Conservation (phyloP, 2,329 filamentous ascomycete genomes). For the Mycosphaerella arachidis region DNA sequence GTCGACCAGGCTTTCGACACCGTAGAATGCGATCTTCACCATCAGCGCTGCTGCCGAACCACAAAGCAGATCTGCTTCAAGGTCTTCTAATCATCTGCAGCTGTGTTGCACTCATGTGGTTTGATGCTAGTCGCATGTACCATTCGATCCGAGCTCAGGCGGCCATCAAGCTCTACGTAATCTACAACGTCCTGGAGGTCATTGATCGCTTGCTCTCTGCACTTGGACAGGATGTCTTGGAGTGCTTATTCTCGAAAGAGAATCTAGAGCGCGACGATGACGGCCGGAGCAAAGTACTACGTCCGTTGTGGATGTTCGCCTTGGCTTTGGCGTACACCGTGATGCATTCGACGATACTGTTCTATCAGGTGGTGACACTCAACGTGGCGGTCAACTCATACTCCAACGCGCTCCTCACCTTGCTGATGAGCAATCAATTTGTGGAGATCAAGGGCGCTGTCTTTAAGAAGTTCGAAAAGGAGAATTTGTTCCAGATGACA, state of each 20-base stretch:
- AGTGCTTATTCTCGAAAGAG: conserved; percentile 91
- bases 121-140: conserved; percentile 97
- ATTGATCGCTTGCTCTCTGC: conserved; percentile 86
- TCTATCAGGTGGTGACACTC: conserved; percentile 95
- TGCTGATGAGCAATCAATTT: conserved; percentile 95
- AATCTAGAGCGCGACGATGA: conserved; percentile 82
- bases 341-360: conserved; percentile 78
- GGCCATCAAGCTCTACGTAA: conserved; percentile 96
- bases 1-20: conserved; percentile 48
- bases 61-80: conserved; percentile 93
- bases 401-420: conserved; percentile 86
- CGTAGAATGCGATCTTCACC: conserved; percentile 77
- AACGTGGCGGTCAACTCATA: conserved; percentile 99
- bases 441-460: conserved; percentile 98
- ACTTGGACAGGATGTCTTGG: conserved; percentile 89
- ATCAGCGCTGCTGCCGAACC: conserved; percentile 76
- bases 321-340: conserved; percentile 85
- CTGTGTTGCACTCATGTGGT: conserved; percentile 76
- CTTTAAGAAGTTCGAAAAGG: conserved; percentile 98
- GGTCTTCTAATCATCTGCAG: conserved; percentile 83
- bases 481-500: conserved; percentile 92
- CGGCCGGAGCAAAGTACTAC: conserved; percentile 82
- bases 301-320: conserved; percentile 87
- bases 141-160: conserved; percentile 95
- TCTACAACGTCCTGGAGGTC: conserved; percentile 95